Evolutionary conservation across 202 grass and related monocot species (phyloP).

Genomic region (Zoysia matrella): DNA sequence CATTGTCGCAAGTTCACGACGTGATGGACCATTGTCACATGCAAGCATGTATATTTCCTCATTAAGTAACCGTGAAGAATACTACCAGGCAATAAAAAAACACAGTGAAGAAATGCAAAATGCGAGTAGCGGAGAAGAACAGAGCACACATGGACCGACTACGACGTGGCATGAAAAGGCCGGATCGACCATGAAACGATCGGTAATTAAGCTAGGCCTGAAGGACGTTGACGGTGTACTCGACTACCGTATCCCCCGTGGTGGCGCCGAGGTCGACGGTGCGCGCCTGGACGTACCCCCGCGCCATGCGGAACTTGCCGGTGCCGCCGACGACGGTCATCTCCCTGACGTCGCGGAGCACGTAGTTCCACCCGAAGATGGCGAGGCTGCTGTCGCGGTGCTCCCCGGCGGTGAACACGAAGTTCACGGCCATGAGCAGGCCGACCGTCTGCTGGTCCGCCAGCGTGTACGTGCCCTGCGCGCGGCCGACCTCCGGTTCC

Average conservation of each 20-base stretch:
- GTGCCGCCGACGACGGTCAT: conserved; percentile 62
- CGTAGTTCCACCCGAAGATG: conserved; percentile 21
- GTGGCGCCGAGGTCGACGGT: conserved; percentile 34
- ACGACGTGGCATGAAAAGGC: too few relatives aligned
- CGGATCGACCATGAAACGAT: too few relatives aligned
- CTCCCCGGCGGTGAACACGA: conserved; percentile 62
- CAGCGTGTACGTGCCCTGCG: conserved; percentile 63
- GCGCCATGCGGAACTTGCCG: conserved; percentile 59
- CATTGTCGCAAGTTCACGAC: too few relatives aligned
- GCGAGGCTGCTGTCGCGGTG: conserved; percentile 57
- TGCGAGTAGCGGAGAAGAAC: too few relatives aligned
- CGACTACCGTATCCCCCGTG: conserved; percentile 49
- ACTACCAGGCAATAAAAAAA: too few relatives aligned
- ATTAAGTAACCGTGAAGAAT: too few relatives aligned
- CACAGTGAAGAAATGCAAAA: too few relatives aligned
- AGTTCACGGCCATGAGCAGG: conserved; percentile 48
- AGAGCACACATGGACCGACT: too few relatives aligned
- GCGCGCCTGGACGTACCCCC: conserved; percentile 50
- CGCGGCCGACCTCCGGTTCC: conserved; percentile 47
- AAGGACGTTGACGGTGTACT: conserved; percentile 64
- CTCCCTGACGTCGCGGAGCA: conserved; percentile 51
- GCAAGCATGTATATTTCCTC: too few relatives aligned
- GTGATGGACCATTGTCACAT: too few relatives aligned
- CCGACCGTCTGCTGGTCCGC: conserved; percentile 48
- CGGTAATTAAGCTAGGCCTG: neutral